Conservation (phyloP, 2,329 filamentous ascomycete species). For the Cytospora piceae region DNA sequence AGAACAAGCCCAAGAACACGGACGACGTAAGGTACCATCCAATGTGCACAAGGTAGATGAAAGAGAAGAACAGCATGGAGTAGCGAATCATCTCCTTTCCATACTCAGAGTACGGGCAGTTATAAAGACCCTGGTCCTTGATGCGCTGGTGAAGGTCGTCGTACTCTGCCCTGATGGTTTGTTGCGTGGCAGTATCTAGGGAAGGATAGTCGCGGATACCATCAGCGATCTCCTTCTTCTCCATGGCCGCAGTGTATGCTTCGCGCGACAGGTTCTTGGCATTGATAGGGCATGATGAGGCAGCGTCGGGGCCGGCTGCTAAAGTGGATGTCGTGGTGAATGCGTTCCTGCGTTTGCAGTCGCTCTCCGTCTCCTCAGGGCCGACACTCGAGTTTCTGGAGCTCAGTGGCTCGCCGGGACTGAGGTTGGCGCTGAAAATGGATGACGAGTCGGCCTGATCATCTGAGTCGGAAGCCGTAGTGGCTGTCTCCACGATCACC, state of each 20-base stretch:
- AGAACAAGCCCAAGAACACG: conserved; percentile 63
- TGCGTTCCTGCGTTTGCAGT: conserved; percentile 8
- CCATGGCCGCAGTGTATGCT: conserved; percentile 29
- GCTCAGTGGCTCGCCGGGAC: conserved; percentile 21
- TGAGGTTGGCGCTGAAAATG: conserved; percentile 17
- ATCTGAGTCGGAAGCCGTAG: conserved; percentile 10
- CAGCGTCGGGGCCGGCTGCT: conserved; percentile 2
- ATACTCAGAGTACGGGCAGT: conserved; percentile 62
- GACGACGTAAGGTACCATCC: conserved; percentile 63
- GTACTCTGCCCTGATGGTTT: conserved; percentile 59
- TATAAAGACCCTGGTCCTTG: conserved; percentile 59
- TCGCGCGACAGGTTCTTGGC: conserved; percentile 28
- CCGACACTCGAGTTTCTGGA: conserved; percentile 25
- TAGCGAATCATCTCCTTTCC: conserved; percentile 62
- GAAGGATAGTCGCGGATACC: conserved; percentile 52
- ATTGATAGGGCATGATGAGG: conserved; percentile 8
- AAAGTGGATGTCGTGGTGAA: neutral
- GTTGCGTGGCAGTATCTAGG: conserved; percentile 57
- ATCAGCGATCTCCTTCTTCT: conserved; percentile 30
- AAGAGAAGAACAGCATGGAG: conserved; percentile 51
- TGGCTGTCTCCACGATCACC: conserved; percentile 5
- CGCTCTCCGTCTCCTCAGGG: neutral
- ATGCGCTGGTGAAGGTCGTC: conserved; percentile 58
- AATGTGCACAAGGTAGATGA: conserved; percentile 48
- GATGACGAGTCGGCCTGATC: conserved; percentile 15